phyloP scores from a whole-genome alignment of 2,329 filamentous ascomycete genomes.

The Arthrobotrys sphaeroides region DNA sequence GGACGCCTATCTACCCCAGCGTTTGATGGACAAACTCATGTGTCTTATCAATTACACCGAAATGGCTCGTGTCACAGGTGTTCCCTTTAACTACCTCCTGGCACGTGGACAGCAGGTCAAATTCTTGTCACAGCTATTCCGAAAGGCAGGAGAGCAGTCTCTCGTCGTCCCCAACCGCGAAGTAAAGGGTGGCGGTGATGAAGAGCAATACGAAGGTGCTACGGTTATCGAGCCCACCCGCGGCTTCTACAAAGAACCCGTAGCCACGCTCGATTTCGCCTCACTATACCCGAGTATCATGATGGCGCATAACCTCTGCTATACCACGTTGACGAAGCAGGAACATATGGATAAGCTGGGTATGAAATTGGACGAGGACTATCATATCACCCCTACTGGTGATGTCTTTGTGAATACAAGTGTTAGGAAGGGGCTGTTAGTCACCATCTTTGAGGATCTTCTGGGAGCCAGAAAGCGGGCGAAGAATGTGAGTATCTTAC shows the following conservation, averaged over 20 bases:
- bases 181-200: slow-evolving; percentile 66
- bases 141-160: slow-evolving; percentile 91
- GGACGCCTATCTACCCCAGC: slow-evolving; percentile 92
- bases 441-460: slow-evolving; percentile 95
- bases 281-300: slow-evolving; percentile 99
- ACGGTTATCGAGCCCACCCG: slow-evolving; percentile 96
- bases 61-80: slow-evolving; percentile 98
- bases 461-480: slow-evolving; percentile 91
- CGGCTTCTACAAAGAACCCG: slow-evolving; percentile 92
- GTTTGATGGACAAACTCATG: slow-evolving; percentile 96
- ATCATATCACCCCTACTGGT: slow-evolving; percentile 93
- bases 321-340: slow-evolving; percentile 89
- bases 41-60: slow-evolving; percentile 99
- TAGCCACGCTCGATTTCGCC: slow-evolving; percentile 97
- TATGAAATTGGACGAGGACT: slow-evolving; percentile 88
- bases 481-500: slow-evolving; percentile 52
- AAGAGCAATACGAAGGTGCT: slow-evolving; percentile 93
- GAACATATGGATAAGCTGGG: slow-evolving; percentile 77
- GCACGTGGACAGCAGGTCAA: slow-evolving; percentile 95
- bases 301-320: slow-evolving; percentile 97
- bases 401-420: slow-evolving; percentile 91
- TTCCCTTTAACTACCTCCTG: slow-evolving; percentile 94
- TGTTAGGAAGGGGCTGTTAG: slow-evolving; percentile 87
- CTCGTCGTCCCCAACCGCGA: slow-evolving; percentile 90
- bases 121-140: slow-evolving; percentile 95